Percentiles rank a stretch among this genome's conserved stretches.
Evolutionary conservation across 495 filamentous ascomycete genomes (phyloP).

Genomic region (Cryomyces minteri): DNA sequence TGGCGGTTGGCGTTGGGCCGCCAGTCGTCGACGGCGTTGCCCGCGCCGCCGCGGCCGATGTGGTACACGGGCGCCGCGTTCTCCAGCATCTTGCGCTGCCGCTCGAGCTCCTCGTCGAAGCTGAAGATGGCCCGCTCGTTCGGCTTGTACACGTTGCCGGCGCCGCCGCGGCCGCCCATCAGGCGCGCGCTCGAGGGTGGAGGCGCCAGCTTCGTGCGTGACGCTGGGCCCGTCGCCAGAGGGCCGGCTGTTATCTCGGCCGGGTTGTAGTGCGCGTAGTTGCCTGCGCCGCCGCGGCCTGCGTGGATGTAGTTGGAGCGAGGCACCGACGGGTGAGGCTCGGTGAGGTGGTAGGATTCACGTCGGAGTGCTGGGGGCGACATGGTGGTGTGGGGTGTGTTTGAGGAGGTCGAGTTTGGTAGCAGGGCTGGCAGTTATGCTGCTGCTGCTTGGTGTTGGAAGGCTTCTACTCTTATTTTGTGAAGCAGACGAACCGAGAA

Average conservation of each 20-base stretch:
- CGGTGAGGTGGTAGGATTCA: constrained; percentile 46
- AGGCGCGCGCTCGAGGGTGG: constrained; percentile 33
- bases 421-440: too few species aligned
- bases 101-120: constrained; percentile 81
- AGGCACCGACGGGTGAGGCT: constrained; percentile 60
- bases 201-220: constrained; percentile 19
- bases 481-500: too few species aligned
- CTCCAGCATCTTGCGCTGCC: constrained; percentile 40
- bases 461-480: too few species aligned
- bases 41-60: constrained; percentile 76
- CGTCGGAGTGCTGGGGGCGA: constrained; percentile 9
- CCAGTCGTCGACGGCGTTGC: constrained; percentile 44
- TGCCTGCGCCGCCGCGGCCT: constrained; percentile 79
- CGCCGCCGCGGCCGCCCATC: constrained; percentile 72
- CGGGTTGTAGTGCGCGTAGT: constrained; percentile 51
- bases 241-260: constrained; percentile 35
- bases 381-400: constrained; percentile 8
- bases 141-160: constrained; percentile 63
- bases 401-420: constrained; percentile 4
- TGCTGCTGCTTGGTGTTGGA: too few species aligned
- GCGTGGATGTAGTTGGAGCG: constrained; percentile 42
- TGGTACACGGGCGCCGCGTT: constrained; percentile 48
- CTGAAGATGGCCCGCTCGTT: constrained; percentile 60
- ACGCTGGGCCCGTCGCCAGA: constrained; percentile 35
- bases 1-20: constrained; percentile 1